Conservation (phyloP, 345 rosid genomes). For the Gossypium longicalyx region DNA sequence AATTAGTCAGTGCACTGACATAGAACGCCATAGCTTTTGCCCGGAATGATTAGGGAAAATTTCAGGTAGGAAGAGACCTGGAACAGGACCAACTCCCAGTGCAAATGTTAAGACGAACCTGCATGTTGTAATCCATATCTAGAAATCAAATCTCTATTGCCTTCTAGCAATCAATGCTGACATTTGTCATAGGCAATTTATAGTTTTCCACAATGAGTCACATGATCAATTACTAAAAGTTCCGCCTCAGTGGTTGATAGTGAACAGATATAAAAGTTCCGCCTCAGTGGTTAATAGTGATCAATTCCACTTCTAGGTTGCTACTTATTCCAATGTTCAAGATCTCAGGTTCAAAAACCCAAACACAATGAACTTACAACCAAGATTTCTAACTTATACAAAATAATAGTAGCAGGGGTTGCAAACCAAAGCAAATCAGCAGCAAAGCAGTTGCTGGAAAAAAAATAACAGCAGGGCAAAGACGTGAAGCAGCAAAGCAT, state of each 20-base stretch:
- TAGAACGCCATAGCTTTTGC: slow-evolving; percentile 92
- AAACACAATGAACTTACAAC: neutral
- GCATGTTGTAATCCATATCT: slow-evolving; percentile 20
- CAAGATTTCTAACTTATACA: neutral
- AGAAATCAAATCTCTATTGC: neutral
- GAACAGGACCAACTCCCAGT: slow-evolving; percentile 97
- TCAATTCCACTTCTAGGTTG: neutral
- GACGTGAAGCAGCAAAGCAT: too few species aligned
- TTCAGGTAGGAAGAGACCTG: slow-evolving; percentile 90
- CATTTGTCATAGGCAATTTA: neutral
- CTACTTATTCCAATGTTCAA: neutral
- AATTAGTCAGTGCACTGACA: slow-evolving; percentile 97
- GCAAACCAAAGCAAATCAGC: too few species aligned
- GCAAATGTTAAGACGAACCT: slow-evolving; percentile 94
- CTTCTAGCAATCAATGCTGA: neutral
- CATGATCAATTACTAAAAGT: neutral
- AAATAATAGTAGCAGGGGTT: too few species aligned
- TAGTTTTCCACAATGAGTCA: neutral
- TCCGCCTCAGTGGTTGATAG: neutral
- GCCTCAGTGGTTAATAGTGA: too few species aligned
- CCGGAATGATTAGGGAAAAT: slow-evolving; percentile 80
- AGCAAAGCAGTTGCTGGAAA: too few species aligned
- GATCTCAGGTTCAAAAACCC: neutral
- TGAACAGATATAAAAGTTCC: too few species aligned
- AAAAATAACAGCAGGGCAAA: too few species aligned